Evolutionary conservation across 2,329 filamentous ascomycete species (phyloP).

Genomic region (Aureobasidium musti): DNA sequence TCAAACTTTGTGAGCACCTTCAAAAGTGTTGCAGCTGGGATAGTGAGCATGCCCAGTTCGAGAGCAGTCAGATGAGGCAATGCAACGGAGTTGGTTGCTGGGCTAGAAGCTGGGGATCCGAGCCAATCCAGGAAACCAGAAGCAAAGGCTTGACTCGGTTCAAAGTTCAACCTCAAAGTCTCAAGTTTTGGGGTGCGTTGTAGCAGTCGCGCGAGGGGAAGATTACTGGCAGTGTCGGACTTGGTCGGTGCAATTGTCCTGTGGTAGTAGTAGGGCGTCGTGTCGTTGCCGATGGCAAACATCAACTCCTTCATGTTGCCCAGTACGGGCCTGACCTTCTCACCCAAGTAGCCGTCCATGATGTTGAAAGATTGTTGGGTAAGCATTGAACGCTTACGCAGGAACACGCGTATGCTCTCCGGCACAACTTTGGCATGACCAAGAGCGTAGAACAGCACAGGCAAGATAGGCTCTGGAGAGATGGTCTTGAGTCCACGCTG

Average conservation of each 20-base stretch:
- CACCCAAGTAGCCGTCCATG: slow-evolving; percentile 25
- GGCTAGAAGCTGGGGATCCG: background rate
- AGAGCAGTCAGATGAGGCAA: slow-evolving; percentile 31
- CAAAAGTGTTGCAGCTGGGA: slow-evolving; percentile 27
- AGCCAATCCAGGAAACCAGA: slow-evolving; percentile 22
- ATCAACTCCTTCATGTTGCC: slow-evolving; percentile 33
- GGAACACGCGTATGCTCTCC: slow-evolving; percentile 36
- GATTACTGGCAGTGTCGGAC: background rate
- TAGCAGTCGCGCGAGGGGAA: slow-evolving; percentile 32
- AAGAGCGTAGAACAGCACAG: slow-evolving; percentile 35
- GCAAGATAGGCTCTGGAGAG: slow-evolving; percentile 30
- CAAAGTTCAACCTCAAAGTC: slow-evolving; percentile 37
- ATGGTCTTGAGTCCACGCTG: background rate
- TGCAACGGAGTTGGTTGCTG: slow-evolving; percentile 21
- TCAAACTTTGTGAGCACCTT: slow-evolving; percentile 34
- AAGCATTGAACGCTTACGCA: slow-evolving; percentile 30
- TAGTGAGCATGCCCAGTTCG: slow-evolving; percentile 33
- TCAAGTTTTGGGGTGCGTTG: slow-evolving; percentile 32
- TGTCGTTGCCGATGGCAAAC: slow-evolving; percentile 30
- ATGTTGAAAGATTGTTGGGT: slow-evolving; percentile 31
- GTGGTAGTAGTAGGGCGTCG: background rate
- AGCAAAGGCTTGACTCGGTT: slow-evolving; percentile 5
- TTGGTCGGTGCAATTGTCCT: background rate
- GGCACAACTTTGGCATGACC: slow-evolving; percentile 31
- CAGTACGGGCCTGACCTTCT: slow-evolving; percentile 31